Percentiles rank a stretch among this genome's conserved stretches.
phyloP scores from a whole-genome alignment of 495 filamentous ascomycete genomes.

The Neurospora pannonica region DNA sequence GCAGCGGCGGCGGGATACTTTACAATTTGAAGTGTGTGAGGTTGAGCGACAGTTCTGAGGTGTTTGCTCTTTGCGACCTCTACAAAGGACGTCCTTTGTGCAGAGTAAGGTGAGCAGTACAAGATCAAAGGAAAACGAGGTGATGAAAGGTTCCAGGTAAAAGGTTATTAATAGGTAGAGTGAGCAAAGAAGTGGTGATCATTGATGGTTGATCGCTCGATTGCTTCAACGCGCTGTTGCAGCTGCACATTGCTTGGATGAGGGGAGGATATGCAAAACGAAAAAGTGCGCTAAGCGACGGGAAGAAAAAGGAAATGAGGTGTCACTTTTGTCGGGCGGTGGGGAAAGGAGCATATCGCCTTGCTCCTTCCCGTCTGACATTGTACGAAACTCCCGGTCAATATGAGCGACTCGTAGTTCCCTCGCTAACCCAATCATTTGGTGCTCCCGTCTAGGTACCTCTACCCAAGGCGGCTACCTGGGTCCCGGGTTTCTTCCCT shows the following conservation, averaged over 20 bases:
- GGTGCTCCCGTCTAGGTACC: neutral
- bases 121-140: too few relatives aligned
- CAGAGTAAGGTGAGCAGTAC: neutral
- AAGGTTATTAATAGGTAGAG: neutral
- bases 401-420: too few relatives aligned
- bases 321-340: too few relatives aligned
- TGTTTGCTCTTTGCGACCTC: neutral
- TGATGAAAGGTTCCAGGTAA: too few relatives aligned
- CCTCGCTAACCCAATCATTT: neutral
- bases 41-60: too few relatives aligned
- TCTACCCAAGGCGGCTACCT: neutral
- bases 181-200: neutral
- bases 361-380: neutral
- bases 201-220: neutral
- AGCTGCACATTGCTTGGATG: neutral
- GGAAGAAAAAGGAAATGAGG: too few relatives aligned
- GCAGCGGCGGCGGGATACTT: too few relatives aligned
- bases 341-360: neutral
- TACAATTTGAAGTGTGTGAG: too few relatives aligned
- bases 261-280: neutral
- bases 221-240: neutral
- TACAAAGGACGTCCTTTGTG: neutral
- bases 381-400: neutral
- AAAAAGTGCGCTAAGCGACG: neutral
- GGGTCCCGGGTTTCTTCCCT: neutral